A percentile compares a stretch with the other conserved stretches of the same genome.
phyloP scores from a whole-genome alignment of 192 early-diverging fungal species.

The Umbelopsis isabellina region DNA sequence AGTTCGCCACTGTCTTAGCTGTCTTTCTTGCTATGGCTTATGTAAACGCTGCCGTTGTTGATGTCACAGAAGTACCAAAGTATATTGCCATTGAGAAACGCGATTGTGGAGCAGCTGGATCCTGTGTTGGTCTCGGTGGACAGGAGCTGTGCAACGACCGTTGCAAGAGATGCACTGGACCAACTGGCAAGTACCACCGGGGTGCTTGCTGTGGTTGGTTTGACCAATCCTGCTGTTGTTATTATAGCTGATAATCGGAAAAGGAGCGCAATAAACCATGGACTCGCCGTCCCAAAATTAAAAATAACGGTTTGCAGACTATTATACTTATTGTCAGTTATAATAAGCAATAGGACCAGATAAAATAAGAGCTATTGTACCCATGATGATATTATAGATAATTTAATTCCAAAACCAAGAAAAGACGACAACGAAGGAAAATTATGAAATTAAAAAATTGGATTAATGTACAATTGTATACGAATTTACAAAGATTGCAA shows the following conservation, averaged over 20 bases:
- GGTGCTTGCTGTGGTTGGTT: background rate
- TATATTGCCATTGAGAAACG: background rate
- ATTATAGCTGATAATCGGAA: background rate
- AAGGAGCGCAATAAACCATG: background rate
- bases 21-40: background rate
- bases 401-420: too few relatives aligned
- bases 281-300: background rate
- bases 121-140: background rate
- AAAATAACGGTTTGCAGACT: too few relatives aligned
- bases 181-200: background rate
- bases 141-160: background rate
- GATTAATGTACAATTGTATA: too few relatives aligned
- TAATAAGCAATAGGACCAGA: too few relatives aligned
- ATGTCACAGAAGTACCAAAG: background rate
- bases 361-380: too few relatives aligned
- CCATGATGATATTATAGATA: too few relatives aligned
- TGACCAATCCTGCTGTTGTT: background rate
- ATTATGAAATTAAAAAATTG: too few relatives aligned
- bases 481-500: too few relatives aligned
- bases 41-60: background rate
- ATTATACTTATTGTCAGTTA: too few relatives aligned
- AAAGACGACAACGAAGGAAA: too few relatives aligned
- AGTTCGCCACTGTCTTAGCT: background rate
- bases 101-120: background rate
- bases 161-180: background rate